These are phyloP conservation scores for Smallanthus sonchifolius DNA, from an alignment of 129 eudicot species.

Conservation along the genomic window DNA sequence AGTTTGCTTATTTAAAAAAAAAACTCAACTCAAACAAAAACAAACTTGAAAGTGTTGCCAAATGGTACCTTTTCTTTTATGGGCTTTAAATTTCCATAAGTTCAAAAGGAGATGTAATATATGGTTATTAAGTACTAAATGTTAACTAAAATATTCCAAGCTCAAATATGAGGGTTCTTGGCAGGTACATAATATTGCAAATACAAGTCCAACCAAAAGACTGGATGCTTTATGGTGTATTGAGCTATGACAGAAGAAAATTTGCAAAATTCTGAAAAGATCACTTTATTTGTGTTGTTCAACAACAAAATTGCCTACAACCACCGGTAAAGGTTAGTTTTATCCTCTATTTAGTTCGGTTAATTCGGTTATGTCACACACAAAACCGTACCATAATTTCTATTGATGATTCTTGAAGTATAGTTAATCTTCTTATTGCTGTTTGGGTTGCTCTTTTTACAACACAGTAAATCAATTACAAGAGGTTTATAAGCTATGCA, in stretches of 20 bases:
- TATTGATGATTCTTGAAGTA: not conserved
- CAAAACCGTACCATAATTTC: too few species aligned
- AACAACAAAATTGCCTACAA: too few species aligned
- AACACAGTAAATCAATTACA: slow-evolving; percentile 80
- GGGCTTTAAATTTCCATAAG: not conserved
- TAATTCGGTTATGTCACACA: too few species aligned
- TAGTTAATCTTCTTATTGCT: not conserved
- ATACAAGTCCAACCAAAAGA: too few species aligned
- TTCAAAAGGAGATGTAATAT: not conserved
- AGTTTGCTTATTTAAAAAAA: not conserved
- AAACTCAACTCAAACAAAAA: not conserved
- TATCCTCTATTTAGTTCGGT: too few species aligned
- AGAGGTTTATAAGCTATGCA: slow-evolving; percentile 95
- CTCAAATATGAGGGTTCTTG: too few species aligned
- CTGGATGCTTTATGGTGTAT: too few species aligned
- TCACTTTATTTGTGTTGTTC: too few species aligned
- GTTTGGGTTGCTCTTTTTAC: not conserved
- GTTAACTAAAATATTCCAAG: not conserved
- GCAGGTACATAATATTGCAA: too few species aligned
- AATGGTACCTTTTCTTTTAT: slow-evolving; percentile 5
- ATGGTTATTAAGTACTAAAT: not conserved
- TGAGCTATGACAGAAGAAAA: too few species aligned
- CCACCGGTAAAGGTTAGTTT: too few species aligned
- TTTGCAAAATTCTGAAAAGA: too few species aligned
- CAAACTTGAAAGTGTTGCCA: not conserved